Base-by-base conservation (phyloP, 2,329 filamentous ascomycete genomes). In the Aspergillus quadrilineatus region DNA sequence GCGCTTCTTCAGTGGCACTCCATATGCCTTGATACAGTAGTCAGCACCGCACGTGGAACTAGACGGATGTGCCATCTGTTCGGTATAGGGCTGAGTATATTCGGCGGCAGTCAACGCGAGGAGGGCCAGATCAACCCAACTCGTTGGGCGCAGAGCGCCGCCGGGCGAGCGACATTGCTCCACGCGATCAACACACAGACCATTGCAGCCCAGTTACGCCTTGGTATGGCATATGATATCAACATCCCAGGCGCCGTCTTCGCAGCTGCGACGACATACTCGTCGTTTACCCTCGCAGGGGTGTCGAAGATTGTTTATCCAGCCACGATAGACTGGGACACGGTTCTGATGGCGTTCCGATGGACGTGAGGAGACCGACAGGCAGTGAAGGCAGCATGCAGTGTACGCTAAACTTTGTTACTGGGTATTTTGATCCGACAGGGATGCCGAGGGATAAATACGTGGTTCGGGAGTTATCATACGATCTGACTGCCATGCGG, bases 1-100 rank as follows among this genome's bases (percentile, higher is more conserved):
- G 54, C 49, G 7, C 41, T 57, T 4, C 50, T 60, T 6, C 58
- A 56, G 29, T 60, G 58, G 58, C 58, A 60, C 51, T 51, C 58
- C 29, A 52, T 60, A 10, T 57, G 55, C 30, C 55, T 60, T 0
- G 53, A 60, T 36, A 30, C 53, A 30, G 47, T 55, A 12, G 49
- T 42, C 2, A 60, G 47, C n/a, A 60, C 55, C 0, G 58, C 58
- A 1, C 55, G 58, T 6, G 58, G 58, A 4, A 53, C 55, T 2
- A 28, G 58, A 36, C 44, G 58, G 4, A 52, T 60, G 55, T 60
- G 58, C 45, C 46, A 56, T 17, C 22, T 57, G 5, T 43, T 55
- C 43, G 47, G 55, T 1, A 57, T 60, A 1, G 36, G 28, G 6
- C 58, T 57, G 55, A 46, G 43, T 12, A 60, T 60, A 6, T 60